Conservation (phyloP, 345 rosid species). For the Carallia pectinifolia region DNA sequence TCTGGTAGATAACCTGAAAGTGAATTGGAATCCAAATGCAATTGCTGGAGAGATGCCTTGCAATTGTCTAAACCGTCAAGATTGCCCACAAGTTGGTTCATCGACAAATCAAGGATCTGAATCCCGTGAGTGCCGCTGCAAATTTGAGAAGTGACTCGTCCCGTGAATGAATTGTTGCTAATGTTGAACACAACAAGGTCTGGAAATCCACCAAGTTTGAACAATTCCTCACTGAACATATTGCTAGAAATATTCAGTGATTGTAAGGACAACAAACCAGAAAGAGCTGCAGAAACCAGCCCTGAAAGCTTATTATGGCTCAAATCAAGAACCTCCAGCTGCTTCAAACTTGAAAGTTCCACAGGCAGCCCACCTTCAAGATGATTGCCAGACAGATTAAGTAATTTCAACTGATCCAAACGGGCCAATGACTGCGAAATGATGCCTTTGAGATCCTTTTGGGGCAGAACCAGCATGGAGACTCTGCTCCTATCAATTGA, state of each 20-base stretch:
- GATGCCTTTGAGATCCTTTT: slow-evolving; percentile 52
- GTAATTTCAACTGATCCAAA: slow-evolving; percentile 48
- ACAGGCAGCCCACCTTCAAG: slow-evolving; percentile 55
- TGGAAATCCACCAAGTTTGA: slow-evolving; percentile 41
- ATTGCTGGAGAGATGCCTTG: slow-evolving; percentile 48
- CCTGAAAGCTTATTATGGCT: slow-evolving; percentile 77
- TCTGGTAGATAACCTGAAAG: slow-evolving; percentile 63
- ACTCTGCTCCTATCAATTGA: slow-evolving; percentile 48
- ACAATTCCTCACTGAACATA: slow-evolving; percentile 49
- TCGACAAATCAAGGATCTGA: slow-evolving; percentile 68
- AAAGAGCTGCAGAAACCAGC: slow-evolving; percentile 44
- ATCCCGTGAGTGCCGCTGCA: slow-evolving; percentile 50
- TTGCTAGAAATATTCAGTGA: slow-evolving; percentile 73
- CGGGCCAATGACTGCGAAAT: slow-evolving; percentile 52
- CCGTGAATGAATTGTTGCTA: slow-evolving; percentile 73
- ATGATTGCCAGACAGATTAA: slow-evolving; percentile 69
- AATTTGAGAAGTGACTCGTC: slow-evolving; percentile 42
- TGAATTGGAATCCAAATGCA: slow-evolving; percentile 54
- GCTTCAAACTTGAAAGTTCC: slow-evolving; percentile 60
- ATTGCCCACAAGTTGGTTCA: slow-evolving; percentile 59
- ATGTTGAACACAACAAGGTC: slow-evolving; percentile 61
- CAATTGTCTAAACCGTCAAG: slow-evolving; percentile 58
- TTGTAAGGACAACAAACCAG: slow-evolving; percentile 52
- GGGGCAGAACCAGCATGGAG: slow-evolving; percentile 48
- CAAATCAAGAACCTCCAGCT: slow-evolving; percentile 79